Evolutionary conservation across 2,329 filamentous ascomycete species (phyloP).

Genomic region (Teratosphaeria gauchensis): DNA sequence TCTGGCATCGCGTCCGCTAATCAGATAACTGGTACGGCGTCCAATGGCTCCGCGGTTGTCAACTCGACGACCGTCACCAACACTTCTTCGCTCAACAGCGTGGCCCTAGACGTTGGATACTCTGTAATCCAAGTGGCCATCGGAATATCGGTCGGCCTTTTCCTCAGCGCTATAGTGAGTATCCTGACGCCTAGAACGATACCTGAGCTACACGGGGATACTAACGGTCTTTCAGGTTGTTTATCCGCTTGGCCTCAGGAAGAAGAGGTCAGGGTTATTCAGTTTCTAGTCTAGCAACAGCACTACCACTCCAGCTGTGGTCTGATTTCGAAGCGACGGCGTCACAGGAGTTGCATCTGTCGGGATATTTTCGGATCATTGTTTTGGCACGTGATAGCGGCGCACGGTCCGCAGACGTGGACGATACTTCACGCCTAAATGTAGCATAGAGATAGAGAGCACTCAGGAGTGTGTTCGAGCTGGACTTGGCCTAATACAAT

Average conservation of each 20-base stretch:
- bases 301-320: neutral
- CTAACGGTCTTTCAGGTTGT: no score
- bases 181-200: no score
- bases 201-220: no score
- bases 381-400: no score
- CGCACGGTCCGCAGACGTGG: no score
- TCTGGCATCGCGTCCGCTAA: slow-evolving; percentile 48
- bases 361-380: no score
- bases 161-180: slow-evolving; percentile 39
- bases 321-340: neutral
- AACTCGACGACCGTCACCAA: slow-evolving; percentile 24
- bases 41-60: slow-evolving; percentile 36
- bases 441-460: neutral
- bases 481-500: neutral
- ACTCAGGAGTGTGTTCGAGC: neutral
- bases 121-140: slow-evolving; percentile 42
- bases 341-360: neutral
- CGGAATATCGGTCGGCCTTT: slow-evolving; percentile 38
- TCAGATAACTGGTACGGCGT: slow-evolving; percentile 38
- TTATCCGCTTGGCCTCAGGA: no score
- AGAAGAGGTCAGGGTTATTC: slow-evolving; percentile 35
- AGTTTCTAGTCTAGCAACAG: slow-evolving; percentile 21
- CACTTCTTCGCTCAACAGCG: slow-evolving; percentile 27
- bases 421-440: neutral
- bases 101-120: slow-evolving; percentile 40